Conservation (phyloP, 106 monocot species). For the Phalaenopsis aphrodite region DNA sequence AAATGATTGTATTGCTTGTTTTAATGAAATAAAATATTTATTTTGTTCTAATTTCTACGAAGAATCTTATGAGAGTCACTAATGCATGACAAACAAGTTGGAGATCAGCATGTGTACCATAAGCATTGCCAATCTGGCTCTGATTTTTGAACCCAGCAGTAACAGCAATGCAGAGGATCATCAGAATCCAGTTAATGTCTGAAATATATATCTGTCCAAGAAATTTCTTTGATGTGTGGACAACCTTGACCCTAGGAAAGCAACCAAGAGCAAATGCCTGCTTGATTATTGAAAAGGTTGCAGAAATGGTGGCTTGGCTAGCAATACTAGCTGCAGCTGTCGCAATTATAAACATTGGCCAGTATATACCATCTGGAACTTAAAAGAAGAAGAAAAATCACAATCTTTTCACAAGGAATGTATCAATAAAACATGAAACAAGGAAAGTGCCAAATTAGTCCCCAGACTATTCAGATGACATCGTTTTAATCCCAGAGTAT, state of each 20-base stretch:
- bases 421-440: not conserved
- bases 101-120: constrained; percentile 37
- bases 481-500: too few species aligned
- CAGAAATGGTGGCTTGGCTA: constrained; percentile 92
- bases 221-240: constrained; percentile 87
- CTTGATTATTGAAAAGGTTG: constrained; percentile 88
- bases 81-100: too few species aligned
- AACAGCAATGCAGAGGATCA: constrained; percentile 90
- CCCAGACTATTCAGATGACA: too few species aligned
- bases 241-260: constrained; percentile 83
- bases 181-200: constrained; percentile 93
- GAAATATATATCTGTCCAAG: constrained; percentile 93
- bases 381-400: constrained; percentile 2
- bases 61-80: too few species aligned
- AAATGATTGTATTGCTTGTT: too few species aligned
- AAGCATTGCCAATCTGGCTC: constrained; percentile 93
- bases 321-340: constrained; percentile 74
- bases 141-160: constrained; percentile 89
- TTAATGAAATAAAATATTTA: too few species aligned
- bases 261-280: constrained; percentile 85
- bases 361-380: constrained; percentile 52
- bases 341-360: constrained; percentile 77
- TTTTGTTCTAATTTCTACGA: too few species aligned
- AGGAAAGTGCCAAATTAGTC: too few species aligned
- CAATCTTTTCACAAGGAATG: constrained; percentile 3